Conservation (phyloP, 345 rosid species). For the Citrus hindsii region DNA sequence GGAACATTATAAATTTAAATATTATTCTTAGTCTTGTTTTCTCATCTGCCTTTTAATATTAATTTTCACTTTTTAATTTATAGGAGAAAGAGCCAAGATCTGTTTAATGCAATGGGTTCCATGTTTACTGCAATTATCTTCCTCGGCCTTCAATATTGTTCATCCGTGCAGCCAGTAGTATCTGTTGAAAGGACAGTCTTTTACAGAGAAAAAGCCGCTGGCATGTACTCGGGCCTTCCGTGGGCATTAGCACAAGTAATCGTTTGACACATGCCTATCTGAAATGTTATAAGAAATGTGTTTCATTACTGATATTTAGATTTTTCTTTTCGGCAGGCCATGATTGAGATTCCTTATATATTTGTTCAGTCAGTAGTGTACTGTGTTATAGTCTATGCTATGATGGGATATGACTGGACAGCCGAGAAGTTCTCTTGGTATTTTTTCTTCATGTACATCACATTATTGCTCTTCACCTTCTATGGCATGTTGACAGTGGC, state of each 20-base stretch:
- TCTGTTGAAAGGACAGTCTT: conserved; percentile 49
- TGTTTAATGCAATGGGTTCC: conserved; percentile 53
- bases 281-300: not conserved
- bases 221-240: conserved; percentile 42
- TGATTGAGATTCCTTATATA: conserved; percentile 42
- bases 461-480: conserved; percentile 44
- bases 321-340: conserved; percentile 20
- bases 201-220: conserved; percentile 62
- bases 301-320: not conserved
- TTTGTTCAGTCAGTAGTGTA: conserved; percentile 31
- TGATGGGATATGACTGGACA: conserved; percentile 40
- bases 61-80: not conserved
- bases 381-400: conserved; percentile 29
- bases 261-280: not conserved
- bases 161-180: conserved; percentile 46
- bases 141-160: conserved; percentile 47
- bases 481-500: conserved; percentile 44
- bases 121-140: conserved; percentile 41
- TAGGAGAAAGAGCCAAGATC: conserved; percentile 30
- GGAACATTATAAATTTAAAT: not conserved
- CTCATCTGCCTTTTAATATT: not conserved
- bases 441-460: conserved; percentile 39
- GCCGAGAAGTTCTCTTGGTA: conserved; percentile 34
- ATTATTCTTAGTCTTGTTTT: not conserved
- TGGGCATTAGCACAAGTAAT: conserved; percentile 20